Evolutionary conservation across 768 basidiomycete species (phyloP), one percentile per base, ranked within the genome.

Genomic region (Macrolepiota dolichaula): DNA sequence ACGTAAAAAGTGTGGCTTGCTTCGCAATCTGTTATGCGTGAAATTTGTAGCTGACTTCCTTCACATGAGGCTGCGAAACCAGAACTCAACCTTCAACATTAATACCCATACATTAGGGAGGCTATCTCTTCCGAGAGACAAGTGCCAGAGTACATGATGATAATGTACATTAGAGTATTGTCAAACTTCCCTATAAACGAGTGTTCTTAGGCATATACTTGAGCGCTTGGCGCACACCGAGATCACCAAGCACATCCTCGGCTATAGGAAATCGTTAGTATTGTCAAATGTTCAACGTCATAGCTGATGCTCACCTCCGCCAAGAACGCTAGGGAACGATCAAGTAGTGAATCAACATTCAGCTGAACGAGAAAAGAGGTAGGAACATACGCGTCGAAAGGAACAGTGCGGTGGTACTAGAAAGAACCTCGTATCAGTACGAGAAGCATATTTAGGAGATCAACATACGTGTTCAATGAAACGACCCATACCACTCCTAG

Each of bases 21-120:
- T n/a, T n/a, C n/a, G n/a, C 0, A 82, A 87, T 55, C 74, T 96
- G 80, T 63, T 94, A 55, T 98, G 96, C 76, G 73, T 96, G 57
- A 76, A 92, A 63, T 77, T 98, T 51, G 79, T 78, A 56, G 85
- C 95, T 50, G 82, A 95, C 76, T 96, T 96, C 68, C 22, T 12
- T 10, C 9, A 49, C 11, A 3, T 24, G 12, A 24, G 15, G 15
- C 4, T 5, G 25, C 13, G 9, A 13, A 10, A 3, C n/a, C n/a
- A 13, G 40, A n/a, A 42, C 40, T 32, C 29, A 32, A 32, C 29
- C 3, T 32, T 32, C 3, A 32, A 32, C 29, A 32, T 7, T 32
- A 32, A 32, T 32, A 7, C 29, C 29, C 29, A 3, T 32, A 7
- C 29, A 7, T 7, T 32, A 32, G 7, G 7, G 7, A 32, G 29